phyloP scores from a whole-genome alignment of 2,329 filamentous ascomycete genomes.

The Colletotrichum melonis region DNA sequence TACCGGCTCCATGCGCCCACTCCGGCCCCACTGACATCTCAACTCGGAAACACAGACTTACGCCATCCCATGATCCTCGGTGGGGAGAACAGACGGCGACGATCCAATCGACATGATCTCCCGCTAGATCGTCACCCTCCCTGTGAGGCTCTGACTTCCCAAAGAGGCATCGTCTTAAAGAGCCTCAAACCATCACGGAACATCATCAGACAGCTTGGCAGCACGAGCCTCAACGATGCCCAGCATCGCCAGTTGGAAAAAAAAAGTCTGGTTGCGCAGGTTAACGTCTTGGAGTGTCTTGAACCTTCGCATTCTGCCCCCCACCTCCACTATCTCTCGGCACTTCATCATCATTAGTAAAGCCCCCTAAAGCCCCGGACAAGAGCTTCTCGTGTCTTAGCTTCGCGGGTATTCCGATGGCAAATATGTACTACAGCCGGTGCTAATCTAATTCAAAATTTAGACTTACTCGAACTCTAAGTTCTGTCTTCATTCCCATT shows the following conservation, averaged over 20 bases:
- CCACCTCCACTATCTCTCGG: background rate
- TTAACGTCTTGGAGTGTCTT: background rate
- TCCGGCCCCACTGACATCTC: slow-evolving; percentile 21
- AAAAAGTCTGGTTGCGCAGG: slow-evolving; percentile 5
- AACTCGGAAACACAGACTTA: slow-evolving; percentile 31
- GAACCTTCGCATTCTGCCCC: background rate
- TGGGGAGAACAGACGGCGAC: slow-evolving; percentile 22
- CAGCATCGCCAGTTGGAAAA: background rate
- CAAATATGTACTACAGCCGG: slow-evolving; percentile 11
- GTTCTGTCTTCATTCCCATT: background rate
- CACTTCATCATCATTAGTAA: slow-evolving; percentile 23
- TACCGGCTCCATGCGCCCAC: slow-evolving; percentile 26
- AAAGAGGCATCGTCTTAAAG: slow-evolving; percentile 26
- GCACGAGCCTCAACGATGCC: slow-evolving; percentile 9
- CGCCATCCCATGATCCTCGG: slow-evolving; percentile 26
- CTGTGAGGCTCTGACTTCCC: slow-evolving; percentile 5
- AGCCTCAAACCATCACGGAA: slow-evolving; percentile 36
- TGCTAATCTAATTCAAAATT: slow-evolving; percentile 30
- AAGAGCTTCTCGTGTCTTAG: slow-evolving; percentile 18
- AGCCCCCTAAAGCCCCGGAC: background rate
- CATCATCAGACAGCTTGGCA: slow-evolving; percentile 33
- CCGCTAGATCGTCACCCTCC: slow-evolving; percentile 28
- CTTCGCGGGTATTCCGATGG: slow-evolving; percentile 5
- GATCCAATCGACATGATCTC: slow-evolving; percentile 35
- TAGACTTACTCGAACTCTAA: slow-evolving; percentile 20